Conservation (phyloP, 225 moss, liverwort and hornwort genomes). For the Marchantia polymorpha region DNA sequence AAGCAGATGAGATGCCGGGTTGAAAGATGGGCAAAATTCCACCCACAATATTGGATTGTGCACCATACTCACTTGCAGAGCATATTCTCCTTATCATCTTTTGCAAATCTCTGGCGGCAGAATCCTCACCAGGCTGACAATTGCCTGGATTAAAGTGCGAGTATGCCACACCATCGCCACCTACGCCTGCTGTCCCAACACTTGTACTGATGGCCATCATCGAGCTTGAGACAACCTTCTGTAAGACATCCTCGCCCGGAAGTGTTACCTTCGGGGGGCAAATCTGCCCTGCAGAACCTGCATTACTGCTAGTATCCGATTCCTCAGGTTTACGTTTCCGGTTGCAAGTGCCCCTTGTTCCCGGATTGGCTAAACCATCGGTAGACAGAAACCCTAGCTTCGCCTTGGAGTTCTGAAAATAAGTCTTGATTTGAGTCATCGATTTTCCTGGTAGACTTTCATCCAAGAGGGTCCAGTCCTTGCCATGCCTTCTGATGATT, state of each 20-base stretch:
- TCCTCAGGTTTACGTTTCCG: constrained; percentile 96
- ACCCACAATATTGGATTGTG: constrained; percentile 43
- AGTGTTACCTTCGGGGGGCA: constrained; percentile 47
- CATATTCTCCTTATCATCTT: constrained; percentile 85
- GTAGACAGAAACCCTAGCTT: constrained; percentile 78
- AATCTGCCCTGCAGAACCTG: constrained; percentile 62
- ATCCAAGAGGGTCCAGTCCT: constrained; percentile 75
- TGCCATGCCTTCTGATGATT: constrained; percentile 84
- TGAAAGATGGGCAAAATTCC: constrained; percentile 66
- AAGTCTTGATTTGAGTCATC: constrained; percentile 96
- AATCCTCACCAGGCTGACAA: constrained; percentile 66
- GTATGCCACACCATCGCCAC: constrained; percentile 59
- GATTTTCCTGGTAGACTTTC: constrained; percentile 92
- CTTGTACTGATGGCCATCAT: constrained; percentile 58
- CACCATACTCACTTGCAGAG: constrained; percentile 63
- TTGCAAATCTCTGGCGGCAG: constrained; percentile 58
- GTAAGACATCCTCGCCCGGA: constrained; percentile 54
- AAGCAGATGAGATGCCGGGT: constrained; percentile 54
- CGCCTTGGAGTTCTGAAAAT: constrained; percentile 97
- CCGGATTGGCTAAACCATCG: constrained; percentile 51
- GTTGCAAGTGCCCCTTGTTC: constrained; percentile 65
- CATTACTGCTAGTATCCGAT: constrained; percentile 89
- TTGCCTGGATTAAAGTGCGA: constrained; percentile 57
- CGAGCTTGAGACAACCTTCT: constrained; percentile 63
- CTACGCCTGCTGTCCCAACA: constrained; percentile 49